Evolutionary conservation across 2,329 filamentous ascomycete species (phyloP), one percentile per base, ranked within the genome.

Genomic region (Madurella mycetomatis): DNA sequence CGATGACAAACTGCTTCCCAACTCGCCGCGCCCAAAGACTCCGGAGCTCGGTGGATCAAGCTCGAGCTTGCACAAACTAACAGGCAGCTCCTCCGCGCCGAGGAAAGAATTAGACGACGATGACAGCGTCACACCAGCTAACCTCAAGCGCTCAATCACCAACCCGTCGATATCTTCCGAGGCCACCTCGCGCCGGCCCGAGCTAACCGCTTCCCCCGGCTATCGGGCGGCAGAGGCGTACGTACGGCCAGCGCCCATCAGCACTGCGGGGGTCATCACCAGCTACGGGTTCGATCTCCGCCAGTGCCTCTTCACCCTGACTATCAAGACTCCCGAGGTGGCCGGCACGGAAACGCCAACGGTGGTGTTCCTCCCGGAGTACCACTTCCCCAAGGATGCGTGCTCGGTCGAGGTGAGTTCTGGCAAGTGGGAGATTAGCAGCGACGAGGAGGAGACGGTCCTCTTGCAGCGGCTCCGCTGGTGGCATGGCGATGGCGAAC

Each of bases 141-240:
- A 92, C 63, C 74, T 97, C 44, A 87, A 87, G 68, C 80, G 81
- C 51, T 86, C 85, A 1, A 73, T 97, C 18, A 84, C 83, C 11
- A 83, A 81, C 51, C 80, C 81, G 31, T 84, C 83, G 1, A 86
- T 90, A 60, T 82, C 82, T 48, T 85, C 84, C 0, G 72, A 76
- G 41, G 72, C 72, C 1, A 75, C 79, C 12, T 73, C 76, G 47
- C 74, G 74, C 18, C 72, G 82, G 51, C 78, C 82, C 0, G 80
- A 83, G 56, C 68, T 86, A 18, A 81, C 79, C n/a, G 81, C 79
- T 53, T 73, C 81, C 1, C 82, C 85, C 0, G 92, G 94, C 1
- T 90, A 87, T 65, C 87, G 94, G 39, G 94, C 92, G 1, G 92
- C 92, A 4, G 92, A 99, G 71, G 92, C 95, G 0, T 97, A 90